phyloP scores from a whole-genome alignment of 2,329 filamentous ascomycete species.

The Venturia oleaginea region DNA sequence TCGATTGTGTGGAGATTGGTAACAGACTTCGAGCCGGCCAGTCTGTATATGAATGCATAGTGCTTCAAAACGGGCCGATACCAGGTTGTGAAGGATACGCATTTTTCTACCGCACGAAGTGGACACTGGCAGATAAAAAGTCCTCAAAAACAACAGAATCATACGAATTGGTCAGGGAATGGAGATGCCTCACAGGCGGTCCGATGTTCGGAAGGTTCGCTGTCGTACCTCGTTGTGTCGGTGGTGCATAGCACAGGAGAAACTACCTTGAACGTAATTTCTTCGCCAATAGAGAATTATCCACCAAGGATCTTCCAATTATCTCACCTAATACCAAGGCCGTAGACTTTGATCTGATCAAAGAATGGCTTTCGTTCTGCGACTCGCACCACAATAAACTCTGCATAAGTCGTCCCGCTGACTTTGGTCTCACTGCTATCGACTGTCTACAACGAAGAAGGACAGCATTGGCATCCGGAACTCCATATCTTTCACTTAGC shows the following conservation, averaged over 20 bases:
- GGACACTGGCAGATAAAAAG: not conserved
- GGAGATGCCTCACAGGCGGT: no score
- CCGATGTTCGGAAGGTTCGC: no score
- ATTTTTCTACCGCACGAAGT: not conserved
- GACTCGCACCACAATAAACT: not conserved
- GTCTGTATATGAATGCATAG: no score
- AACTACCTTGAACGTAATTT: no score
- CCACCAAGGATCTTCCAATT: no score
- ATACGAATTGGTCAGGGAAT: no score
- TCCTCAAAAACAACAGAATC: no score
- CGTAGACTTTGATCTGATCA: not conserved
- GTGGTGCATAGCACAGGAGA: no score
- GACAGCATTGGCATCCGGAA: not conserved
- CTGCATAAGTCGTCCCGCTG: not conserved
- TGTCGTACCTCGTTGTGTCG: no score
- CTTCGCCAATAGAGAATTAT: no score
- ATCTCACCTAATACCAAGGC: no score
- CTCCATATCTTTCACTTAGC: slow-evolving; percentile 5
- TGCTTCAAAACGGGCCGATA: not conserved
- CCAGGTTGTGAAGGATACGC: not conserved
- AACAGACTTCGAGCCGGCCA: no score
- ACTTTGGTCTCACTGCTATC: not conserved
- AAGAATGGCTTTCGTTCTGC: not conserved
- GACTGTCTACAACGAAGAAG: not conserved
- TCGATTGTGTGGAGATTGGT: not conserved